These are phyloP conservation scores for Microstegium vimineum DNA, from an alignment of 176 grass and related monocot genomes.

Conservation along the genomic window DNA sequence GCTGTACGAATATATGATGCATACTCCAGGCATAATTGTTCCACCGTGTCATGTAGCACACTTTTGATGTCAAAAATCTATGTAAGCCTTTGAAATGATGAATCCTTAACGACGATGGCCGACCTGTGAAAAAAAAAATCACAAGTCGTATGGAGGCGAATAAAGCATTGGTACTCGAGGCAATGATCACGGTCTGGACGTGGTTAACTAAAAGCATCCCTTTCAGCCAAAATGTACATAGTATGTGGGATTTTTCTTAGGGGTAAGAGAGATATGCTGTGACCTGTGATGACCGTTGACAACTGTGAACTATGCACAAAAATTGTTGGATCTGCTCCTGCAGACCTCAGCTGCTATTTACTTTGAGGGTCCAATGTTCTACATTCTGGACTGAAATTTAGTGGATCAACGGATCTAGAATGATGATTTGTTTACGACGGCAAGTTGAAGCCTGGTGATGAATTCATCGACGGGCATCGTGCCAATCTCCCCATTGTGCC, in stretches of 20 bases:
- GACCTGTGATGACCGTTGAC: not conserved
- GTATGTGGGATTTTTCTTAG: not conserved
- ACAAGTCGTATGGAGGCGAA: not conserved
- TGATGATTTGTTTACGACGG: slow-evolving; percentile 48
- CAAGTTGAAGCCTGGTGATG: slow-evolving; percentile 41
- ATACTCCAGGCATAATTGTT: not conserved
- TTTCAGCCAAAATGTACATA: not conserved
- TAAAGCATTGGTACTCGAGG: not conserved
- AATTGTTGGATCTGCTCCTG: slow-evolving; percentile 1
- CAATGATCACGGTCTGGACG: not conserved
- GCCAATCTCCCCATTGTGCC: slow-evolving; percentile 74
- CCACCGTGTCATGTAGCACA: not conserved
- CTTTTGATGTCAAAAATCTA: not conserved
- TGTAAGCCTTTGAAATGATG: not conserved
- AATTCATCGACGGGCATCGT: slow-evolving; percentile 69
- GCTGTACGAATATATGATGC: not conserved
- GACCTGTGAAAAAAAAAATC: not conserved
- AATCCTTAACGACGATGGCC: not conserved
- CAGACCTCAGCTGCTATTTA: slow-evolving; percentile 6
- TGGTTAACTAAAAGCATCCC: not conserved
- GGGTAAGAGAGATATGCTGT: not conserved
- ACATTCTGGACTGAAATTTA: not conserved
- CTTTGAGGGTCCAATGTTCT: not conserved
- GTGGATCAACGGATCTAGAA: not conserved
- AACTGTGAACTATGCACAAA: not conserved